Conservation (phyloP, 768 basidiomycete species). For the Naganishia kalamii region DNA sequence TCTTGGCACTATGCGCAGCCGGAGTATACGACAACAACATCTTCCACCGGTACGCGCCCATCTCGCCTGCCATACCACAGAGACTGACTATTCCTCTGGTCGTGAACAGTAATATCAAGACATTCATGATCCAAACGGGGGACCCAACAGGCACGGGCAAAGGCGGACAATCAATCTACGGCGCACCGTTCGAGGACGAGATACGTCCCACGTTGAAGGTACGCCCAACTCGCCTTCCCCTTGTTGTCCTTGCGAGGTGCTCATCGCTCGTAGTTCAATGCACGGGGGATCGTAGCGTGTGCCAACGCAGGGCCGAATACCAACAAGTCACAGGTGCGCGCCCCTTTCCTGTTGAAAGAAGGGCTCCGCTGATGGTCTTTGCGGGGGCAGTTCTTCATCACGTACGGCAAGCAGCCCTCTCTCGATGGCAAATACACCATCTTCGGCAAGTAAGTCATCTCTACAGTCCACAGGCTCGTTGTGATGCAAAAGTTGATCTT, state of each 20-base stretch:
- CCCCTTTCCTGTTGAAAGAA: not conserved
- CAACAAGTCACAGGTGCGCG: constrained; percentile 60
- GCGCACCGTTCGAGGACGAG: constrained; percentile 83
- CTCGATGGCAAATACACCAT: constrained; percentile 88
- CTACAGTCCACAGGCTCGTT: constrained; percentile 7
- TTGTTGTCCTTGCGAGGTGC: not conserved
- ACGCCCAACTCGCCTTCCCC: constrained; percentile 28
- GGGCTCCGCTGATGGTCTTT: not conserved
- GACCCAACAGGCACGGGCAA: constrained; percentile 69
- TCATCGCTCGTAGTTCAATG: constrained; percentile 66
- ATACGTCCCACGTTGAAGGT: constrained; percentile 90
- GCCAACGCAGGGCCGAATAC: constrained; percentile 62
- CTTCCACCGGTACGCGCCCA: constrained; percentile 58
- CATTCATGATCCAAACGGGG: constrained; percentile 78
- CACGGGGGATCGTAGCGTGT: constrained; percentile 92
- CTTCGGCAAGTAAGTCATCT: constrained; percentile 61
- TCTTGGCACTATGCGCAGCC: constrained; percentile 85
- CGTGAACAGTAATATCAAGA: constrained; percentile 68
- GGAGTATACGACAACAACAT: constrained; percentile 75
- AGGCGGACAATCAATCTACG: constrained; percentile 96
- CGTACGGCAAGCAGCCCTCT: constrained; percentile 87
- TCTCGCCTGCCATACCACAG: not conserved
- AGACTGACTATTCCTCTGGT: not conserved
- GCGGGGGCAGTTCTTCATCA: constrained; percentile 53
- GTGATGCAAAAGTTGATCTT: not conserved